Percentiles rank a stretch among this genome's conserved stretches.
Evolutionary conservation across 2,329 filamentous ascomycete species (phyloP).

Genomic region (Cylindrodendrum hubeiense): DNA sequence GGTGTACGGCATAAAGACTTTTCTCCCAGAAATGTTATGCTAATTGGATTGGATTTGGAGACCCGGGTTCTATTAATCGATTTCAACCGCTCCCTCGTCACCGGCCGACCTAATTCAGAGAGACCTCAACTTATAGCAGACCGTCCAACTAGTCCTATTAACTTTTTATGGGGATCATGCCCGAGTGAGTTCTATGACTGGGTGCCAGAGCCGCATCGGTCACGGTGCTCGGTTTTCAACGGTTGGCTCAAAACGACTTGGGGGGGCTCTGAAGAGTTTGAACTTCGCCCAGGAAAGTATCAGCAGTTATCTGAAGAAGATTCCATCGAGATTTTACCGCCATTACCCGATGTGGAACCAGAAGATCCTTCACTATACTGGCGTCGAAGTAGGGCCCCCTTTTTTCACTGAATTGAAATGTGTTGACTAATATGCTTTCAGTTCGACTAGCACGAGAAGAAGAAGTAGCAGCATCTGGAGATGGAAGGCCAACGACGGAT

Average conservation of each 20-base stretch:
- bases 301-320: not conserved
- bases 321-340: not conserved
- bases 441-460: too few species aligned
- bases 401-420: too few species aligned
- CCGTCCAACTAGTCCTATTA: not conserved
- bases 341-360: not conserved
- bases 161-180: too few species aligned
- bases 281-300: not conserved
- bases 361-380: not conserved
- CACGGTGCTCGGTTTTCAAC: not conserved
- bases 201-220: not conserved
- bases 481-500: too few species aligned
- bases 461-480: too few species aligned
- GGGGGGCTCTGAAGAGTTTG: not conserved
- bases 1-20: conserved; percentile 5
- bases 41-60: not conserved
- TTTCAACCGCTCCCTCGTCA: not conserved
- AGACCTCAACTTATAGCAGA: rapidly evolving
- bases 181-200: not conserved
- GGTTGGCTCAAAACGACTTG: not conserved
- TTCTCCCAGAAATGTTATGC: conserved; percentile 10
- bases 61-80: not conserved
- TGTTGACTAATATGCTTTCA: too few species aligned
- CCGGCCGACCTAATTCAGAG: not conserved
- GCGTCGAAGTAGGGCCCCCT: not conserved